These are phyloP conservation scores for Cylindrotheca closterium DNA, from an alignment of 108 stramenopile species.

Conservation along the genomic window DNA sequence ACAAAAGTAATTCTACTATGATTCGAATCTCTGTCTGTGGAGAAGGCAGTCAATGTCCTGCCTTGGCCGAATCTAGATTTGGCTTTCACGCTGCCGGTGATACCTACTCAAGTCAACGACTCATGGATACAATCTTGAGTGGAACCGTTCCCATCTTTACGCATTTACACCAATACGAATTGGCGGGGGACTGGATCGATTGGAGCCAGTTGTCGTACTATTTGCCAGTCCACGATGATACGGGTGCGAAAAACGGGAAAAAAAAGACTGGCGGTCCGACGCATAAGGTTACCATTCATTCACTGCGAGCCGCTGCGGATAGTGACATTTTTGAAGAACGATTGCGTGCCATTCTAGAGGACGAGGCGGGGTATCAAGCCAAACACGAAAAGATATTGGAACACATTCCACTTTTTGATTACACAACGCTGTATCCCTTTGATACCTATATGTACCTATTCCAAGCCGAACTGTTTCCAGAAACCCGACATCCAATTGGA, in stretches of 20 bases:
- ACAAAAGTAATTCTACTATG: background rate
- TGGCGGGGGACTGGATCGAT: background rate
- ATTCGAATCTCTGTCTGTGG: background rate
- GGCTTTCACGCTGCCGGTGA: slow-evolving; percentile 6
- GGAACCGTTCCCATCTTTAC: slow-evolving; percentile 6
- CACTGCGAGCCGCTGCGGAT: background rate
- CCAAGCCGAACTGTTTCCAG: too few species aligned
- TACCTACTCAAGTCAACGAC: background rate
- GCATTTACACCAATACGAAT: background rate
- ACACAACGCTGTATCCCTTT: slow-evolving; percentile 4
- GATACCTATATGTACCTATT: slow-evolving; percentile 7
- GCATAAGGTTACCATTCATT: background rate
- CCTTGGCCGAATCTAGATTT: background rate
- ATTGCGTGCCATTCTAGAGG: background rate
- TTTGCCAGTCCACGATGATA: background rate
- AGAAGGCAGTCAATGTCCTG: slow-evolving; percentile 5
- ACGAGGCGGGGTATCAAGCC: background rate
- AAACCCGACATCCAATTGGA: too few species aligned
- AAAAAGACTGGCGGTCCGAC: too few species aligned
- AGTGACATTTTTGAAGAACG: background rate
- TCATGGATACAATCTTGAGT: slow-evolving; percentile 2
- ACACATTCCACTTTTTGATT: slow-evolving; percentile 8
- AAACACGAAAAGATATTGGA: background rate
- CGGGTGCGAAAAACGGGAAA: background rate
- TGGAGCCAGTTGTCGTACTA: slow-evolving; percentile 10